Percentiles rank a stretch among this genome's conserved stretches.
phyloP scores from a whole-genome alignment of 345 rosid genomes.

The Syzygium jambos region DNA sequence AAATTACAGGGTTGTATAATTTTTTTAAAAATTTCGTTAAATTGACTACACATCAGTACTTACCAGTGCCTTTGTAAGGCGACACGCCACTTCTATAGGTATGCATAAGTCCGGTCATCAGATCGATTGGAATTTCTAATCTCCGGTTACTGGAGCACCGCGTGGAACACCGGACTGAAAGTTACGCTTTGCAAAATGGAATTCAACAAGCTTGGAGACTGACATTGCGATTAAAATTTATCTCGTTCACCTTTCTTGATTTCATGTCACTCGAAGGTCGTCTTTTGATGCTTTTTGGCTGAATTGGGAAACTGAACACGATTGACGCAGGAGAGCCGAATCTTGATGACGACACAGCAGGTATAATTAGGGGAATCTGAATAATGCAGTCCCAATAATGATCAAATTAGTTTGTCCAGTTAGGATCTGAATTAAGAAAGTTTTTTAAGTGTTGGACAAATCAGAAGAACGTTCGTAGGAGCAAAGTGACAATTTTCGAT shows the following conservation, averaged over 20 bases:
- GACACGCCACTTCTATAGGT: not conserved
- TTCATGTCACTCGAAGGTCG: not conserved
- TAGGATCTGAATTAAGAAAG: not conserved
- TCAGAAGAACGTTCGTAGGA: not conserved
- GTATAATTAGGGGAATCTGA: not conserved
- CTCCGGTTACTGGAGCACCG: fast-evolving
- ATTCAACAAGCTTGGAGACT: not conserved
- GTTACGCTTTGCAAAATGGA: not conserved
- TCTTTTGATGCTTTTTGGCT: not conserved
- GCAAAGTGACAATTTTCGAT: not conserved
- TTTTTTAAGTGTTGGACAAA: not conserved
- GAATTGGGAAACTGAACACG: not conserved
- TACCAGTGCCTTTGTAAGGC: not conserved
- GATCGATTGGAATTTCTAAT: not conserved
- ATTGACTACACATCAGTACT: not conserved
- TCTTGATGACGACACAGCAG: not conserved
- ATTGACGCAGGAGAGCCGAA: not conserved
- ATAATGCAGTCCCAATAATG: not conserved
- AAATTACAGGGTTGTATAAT: not conserved
- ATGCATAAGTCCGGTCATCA: not conserved
- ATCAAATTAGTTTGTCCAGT: not conserved
- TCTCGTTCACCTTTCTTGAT: not conserved
- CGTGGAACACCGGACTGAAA: not conserved
- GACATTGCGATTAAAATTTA: not conserved
- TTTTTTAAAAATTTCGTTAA: not conserved